phyloP scores from a whole-genome alignment of 2,329 filamentous ascomycete species.

The Neofusicoccum sp. region DNA sequence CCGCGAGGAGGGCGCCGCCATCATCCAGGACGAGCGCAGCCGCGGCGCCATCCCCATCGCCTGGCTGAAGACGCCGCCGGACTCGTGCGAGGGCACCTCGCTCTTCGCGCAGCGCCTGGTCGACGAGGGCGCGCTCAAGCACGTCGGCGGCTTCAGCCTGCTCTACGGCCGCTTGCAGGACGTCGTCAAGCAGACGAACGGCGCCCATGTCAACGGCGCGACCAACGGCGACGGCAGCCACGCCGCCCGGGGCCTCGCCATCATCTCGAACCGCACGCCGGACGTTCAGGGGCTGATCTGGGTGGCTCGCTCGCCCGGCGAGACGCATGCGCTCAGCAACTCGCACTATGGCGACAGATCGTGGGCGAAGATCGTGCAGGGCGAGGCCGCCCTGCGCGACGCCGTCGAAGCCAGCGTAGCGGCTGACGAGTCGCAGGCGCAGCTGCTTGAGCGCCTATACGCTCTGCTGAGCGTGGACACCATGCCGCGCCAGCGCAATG shows the following conservation, averaged over 20 bases:
- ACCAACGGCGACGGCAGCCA: neutral
- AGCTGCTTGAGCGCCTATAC: slow-evolving; percentile 53
- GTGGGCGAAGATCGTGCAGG: slow-evolving; percentile 62
- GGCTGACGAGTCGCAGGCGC: slow-evolving; percentile 43
- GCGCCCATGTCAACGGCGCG: neutral
- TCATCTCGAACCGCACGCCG: slow-evolving; percentile 62
- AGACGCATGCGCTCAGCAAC: slow-evolving; percentile 62
- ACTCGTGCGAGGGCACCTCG: slow-evolving; percentile 42
- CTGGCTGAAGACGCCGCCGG: slow-evolving; percentile 52
- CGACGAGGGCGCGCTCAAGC: slow-evolving; percentile 52
- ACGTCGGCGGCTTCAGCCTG: slow-evolving; percentile 63
- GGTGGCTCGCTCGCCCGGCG: slow-evolving; percentile 48
- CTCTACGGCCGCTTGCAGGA: slow-evolving; percentile 57
- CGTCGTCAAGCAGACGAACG: slow-evolving; percentile 24
- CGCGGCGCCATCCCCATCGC: slow-evolving; percentile 60
- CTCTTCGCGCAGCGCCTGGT: slow-evolving; percentile 56
- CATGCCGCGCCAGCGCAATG: slow-evolving; percentile 50
- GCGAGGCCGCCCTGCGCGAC: slow-evolving; percentile 52
- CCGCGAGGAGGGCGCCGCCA: slow-evolving; percentile 50
- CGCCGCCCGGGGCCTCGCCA: slow-evolving; percentile 45
- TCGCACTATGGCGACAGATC: slow-evolving; percentile 57
- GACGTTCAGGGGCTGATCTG: slow-evolving; percentile 51
- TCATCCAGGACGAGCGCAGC: slow-evolving; percentile 48
- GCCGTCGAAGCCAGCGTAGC: slow-evolving; percentile 49
- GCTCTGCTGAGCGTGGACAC: slow-evolving; percentile 55